A percentile compares a stretch with the other conserved stretches of the same genome.
phyloP scores from a whole-genome alignment of 2,329 filamentous ascomycete species.

The Ambrosiella xylebori region DNA sequence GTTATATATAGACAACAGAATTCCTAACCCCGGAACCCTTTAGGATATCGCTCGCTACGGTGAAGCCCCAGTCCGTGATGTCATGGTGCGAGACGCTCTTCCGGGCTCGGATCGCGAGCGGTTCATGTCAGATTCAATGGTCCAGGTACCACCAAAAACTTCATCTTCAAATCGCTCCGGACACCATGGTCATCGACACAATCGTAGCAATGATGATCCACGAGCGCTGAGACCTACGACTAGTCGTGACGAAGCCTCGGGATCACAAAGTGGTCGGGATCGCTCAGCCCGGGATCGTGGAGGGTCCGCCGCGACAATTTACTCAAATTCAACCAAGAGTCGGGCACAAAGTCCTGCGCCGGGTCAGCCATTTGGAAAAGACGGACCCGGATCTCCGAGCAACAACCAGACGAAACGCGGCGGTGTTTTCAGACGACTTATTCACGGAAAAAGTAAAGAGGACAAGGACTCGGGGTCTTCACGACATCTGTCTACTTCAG shows the following conservation, averaged over 20 bases:
- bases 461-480: constrained; percentile 2
- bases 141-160: constrained; percentile 38
- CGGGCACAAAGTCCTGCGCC: constrained; percentile 71
- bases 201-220: constrained; percentile 49
- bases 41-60: constrained; percentile 62
- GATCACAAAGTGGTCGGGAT: not conserved
- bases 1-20: not conserved
- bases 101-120: constrained; percentile 54
- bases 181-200: constrained; percentile 46
- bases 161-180: constrained; percentile 44
- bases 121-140: constrained; percentile 35
- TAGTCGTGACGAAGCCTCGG: constrained; percentile 50
- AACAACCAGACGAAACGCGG: constrained; percentile 20
- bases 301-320: constrained; percentile 26
- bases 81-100: constrained; percentile 28
- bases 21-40: not conserved
- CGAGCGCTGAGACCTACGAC: constrained; percentile 52
- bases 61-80: constrained; percentile 57
- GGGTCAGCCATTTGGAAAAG: constrained; percentile 41
- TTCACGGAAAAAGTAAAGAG: constrained; percentile 11
- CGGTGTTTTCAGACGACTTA: constrained; percentile 16
- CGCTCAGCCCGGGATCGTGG: constrained; percentile 33
- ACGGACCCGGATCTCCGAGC: constrained; percentile 20
- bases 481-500: constrained; percentile 13
- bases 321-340: constrained; percentile 25